Percentiles rank a stretch among this genome's conserved stretches.
Evolutionary conservation across 768 basidiomycete genomes (phyloP).

Genomic region (Mycena rosella): DNA sequence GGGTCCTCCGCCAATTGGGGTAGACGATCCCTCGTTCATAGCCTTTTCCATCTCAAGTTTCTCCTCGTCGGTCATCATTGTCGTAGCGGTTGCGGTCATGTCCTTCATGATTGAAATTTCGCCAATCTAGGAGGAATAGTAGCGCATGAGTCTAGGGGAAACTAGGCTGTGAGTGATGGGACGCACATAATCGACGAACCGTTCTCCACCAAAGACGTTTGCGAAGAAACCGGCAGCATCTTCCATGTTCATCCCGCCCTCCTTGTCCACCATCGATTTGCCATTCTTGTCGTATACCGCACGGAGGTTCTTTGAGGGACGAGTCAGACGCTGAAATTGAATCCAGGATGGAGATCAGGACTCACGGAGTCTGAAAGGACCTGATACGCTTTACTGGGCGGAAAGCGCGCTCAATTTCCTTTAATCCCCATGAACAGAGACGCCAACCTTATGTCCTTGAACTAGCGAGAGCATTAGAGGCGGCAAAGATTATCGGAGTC

Average conservation of each 20-base stretch:
- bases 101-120: conserved; percentile 97
- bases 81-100: conserved; percentile 86
- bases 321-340: conserved; percentile 15
- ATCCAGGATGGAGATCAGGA: conserved; percentile 23
- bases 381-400: conserved; percentile 91
- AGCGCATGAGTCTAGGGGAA: background rate
- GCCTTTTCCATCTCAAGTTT: conserved; percentile 87
- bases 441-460: conserved; percentile 92
- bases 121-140: conserved; percentile 75
- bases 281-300: conserved; percentile 97
- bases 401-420: conserved; percentile 12
- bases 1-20: conserved; percentile 35
- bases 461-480: conserved; percentile 49
- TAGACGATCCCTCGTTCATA: conserved; percentile 58
- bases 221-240: conserved; percentile 97
- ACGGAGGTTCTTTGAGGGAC: conserved; percentile 76
- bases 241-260: conserved; percentile 83
- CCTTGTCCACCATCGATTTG: conserved; percentile 87
- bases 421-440: background rate
- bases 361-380: conserved; percentile 87
- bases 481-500: background rate
- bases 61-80: conserved; percentile 94
- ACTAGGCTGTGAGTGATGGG: background rate
- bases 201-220: conserved; percentile 95
- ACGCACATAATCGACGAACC: conserved; percentile 90